These are phyloP conservation scores for Parachaetomium inaequale DNA, from an alignment of 495 filamentous ascomycete species.

Conservation along the genomic window DNA sequence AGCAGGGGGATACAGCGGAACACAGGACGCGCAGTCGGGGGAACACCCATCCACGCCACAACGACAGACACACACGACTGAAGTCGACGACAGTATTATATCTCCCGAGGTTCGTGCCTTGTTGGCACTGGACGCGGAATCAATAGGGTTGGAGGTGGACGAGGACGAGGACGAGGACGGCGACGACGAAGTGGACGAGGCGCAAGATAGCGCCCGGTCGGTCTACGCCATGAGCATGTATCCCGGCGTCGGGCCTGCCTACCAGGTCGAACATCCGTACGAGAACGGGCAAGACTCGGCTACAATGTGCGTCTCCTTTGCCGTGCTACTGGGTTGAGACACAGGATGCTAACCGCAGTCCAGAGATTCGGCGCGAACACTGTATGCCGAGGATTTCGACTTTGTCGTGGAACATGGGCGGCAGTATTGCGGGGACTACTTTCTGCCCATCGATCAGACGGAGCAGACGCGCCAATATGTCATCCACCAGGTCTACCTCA, in stretches of 20 bases:
- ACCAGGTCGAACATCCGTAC: slow-evolving; percentile 30
- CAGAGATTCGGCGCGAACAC: slow-evolving; percentile 55
- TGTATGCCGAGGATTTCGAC: slow-evolving; percentile 54
- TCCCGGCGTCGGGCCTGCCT: slow-evolving; percentile 29
- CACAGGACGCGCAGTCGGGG: neutral
- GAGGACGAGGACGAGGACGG: slow-evolving; percentile 10
- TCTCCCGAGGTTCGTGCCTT: slow-evolving; percentile 1
- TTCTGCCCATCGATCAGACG: slow-evolving; percentile 71
- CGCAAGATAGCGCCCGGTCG: slow-evolving; percentile 14
- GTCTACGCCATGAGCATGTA: slow-evolving; percentile 35
- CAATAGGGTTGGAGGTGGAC: slow-evolving; percentile 10
- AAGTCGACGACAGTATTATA: neutral
- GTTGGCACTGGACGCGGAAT: neutral
- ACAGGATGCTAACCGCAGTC: neutral
- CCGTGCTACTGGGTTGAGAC: neutral
- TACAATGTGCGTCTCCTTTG: slow-evolving; percentile 41
- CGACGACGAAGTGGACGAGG: slow-evolving; percentile 14
- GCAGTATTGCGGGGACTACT: slow-evolving; percentile 65
- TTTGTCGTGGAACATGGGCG: slow-evolving; percentile 61
- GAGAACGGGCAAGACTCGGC: slow-evolving; percentile 33
- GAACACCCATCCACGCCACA: neutral
- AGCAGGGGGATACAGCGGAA: neutral
- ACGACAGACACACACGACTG: neutral
- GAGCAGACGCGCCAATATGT: slow-evolving; percentile 71
- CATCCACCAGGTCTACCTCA: slow-evolving; percentile 61